Evolutionary conservation across 768 basidiomycete genomes (phyloP), one percentile per base, ranked within the genome.

Genomic region (Leucosporidium scottii): DNA sequence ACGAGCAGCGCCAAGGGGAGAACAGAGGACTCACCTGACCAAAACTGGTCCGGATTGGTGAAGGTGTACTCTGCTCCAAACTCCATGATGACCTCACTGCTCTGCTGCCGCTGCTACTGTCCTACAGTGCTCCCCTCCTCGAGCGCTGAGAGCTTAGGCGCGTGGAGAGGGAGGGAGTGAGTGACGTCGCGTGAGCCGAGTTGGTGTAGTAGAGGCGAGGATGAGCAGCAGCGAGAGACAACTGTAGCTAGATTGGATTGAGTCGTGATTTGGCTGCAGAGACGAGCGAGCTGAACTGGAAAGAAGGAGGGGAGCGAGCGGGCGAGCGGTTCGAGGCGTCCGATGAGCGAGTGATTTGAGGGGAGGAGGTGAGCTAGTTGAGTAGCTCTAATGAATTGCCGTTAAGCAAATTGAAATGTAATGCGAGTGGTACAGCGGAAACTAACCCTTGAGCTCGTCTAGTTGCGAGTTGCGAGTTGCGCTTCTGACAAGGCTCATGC

Each of bases 1-100:
- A 17, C 50, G 50, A 51, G 23, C 23, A 51, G 50, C 21, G 50
- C 21, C 50, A 27, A 27, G 21, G 50, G 25, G 21, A 50, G 20
- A n/a, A 18, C 7, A 50, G 23, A 27, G 50, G 56, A 57, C 56
- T 25, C 20, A 57, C 56, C 56, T 34, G 31, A 21, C 56, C 56
- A 57, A 31, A 57, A 57, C 21, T 57, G 56, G 8, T 57, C 56
- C 8, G 56, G 56, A 10, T 25, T 23, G 5, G 25, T 6, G 18
- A 57, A 57, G 23, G 28, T 57, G 56, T 57, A 57, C 21, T 34
- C 18, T 21, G 56, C 56, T 18, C 56, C 56, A n/a, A 28, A 57
- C 34, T 57, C 56, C 56, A 57, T 57, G 9, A 25, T 56, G 23
- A 5, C 23, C 55, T 28, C 18, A 44, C 54, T 30, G 15, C 28